phyloP scores from a whole-genome alignment of 2,329 filamentous ascomycete genomes.

The Exophiala sideris region DNA sequence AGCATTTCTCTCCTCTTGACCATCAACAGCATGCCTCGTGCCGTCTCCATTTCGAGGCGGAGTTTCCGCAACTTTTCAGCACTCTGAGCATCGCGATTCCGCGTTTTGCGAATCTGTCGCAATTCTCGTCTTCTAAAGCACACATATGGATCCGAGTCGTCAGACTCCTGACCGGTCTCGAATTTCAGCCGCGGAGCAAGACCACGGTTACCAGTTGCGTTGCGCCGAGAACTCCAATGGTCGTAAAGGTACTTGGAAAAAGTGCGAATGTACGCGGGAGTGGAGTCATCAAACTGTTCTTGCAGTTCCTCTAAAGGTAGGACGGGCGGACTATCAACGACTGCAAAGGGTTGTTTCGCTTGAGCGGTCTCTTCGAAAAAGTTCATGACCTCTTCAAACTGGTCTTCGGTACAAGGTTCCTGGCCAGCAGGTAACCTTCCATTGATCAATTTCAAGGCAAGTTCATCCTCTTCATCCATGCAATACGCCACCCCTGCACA shows the following conservation, averaged over 20 bases:
- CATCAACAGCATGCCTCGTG: constrained; percentile 72
- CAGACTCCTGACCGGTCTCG: constrained; percentile 88
- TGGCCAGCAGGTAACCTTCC: constrained; percentile 62
- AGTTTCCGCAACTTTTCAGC: constrained; percentile 92
- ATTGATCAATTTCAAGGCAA: constrained; percentile 81
- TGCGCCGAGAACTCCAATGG: constrained; percentile 76
- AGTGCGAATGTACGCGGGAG: constrained; percentile 52
- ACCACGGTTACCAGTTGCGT: constrained; percentile 64
- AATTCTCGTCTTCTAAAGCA: constrained; percentile 96
- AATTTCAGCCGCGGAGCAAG: constrained; percentile 74
- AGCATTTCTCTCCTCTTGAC: constrained; percentile 76
- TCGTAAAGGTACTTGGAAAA: constrained; percentile 80
- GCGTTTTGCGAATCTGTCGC: constrained; percentile 88
- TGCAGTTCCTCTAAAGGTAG: constrained; percentile 72
- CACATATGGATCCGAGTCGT: constrained; percentile 95
- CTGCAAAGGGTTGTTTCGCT: constrained; percentile 80
- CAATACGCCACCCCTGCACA: constrained; percentile 88
- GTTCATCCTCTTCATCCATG: constrained; percentile 87
- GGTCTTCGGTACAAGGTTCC: constrained; percentile 72
- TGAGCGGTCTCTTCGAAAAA: constrained; percentile 87
- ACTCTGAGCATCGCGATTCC: constrained; percentile 88
- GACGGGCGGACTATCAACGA: constrained; percentile 83
- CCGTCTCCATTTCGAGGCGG: constrained; percentile 85
- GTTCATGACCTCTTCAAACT: constrained; percentile 91
- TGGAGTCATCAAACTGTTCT: constrained; percentile 59